These are phyloP conservation scores for Leccinum uliginosum DNA, from an alignment of 768 basidiomycete genomes.

Conservation along the genomic window DNA sequence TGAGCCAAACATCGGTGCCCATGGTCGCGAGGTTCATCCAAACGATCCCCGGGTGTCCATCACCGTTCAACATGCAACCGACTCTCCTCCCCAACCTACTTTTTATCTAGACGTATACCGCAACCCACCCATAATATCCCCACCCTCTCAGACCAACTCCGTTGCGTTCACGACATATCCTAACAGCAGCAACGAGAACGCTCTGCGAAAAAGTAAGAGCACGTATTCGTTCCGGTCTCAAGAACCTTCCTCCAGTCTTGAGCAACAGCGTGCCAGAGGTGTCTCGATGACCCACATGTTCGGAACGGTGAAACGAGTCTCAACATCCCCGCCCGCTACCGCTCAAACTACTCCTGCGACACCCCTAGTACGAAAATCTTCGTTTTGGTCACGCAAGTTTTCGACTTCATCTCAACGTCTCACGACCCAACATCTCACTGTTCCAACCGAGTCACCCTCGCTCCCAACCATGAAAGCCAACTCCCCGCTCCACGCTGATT, in stretches of 20 bases:
- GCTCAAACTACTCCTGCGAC: constrained; percentile 29
- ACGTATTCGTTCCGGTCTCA: constrained; percentile 31
- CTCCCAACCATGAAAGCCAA: constrained; percentile 40
- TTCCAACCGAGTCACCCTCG: constrained; percentile 30
- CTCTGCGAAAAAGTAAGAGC: constrained; percentile 51
- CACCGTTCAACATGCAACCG: constrained; percentile 16
- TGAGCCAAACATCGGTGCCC: not conserved
- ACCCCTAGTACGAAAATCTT: constrained; percentile 50
- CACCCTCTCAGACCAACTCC: constrained; percentile 45
- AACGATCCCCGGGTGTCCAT: constrained; percentile 12
- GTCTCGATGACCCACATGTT: constrained; percentile 51
- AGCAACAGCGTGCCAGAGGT: constrained; percentile 43
- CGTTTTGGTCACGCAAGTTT: constrained; percentile 62
- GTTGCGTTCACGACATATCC: constrained; percentile 38
- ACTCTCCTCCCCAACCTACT: constrained; percentile 47
- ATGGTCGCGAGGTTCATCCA: constrained; percentile 1
- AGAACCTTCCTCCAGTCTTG: constrained; percentile 9
- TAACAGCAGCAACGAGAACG: constrained; percentile 10
- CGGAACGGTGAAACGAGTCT: constrained; percentile 41
- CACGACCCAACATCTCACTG: constrained; percentile 21
- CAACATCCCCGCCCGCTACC: constrained; percentile 30
- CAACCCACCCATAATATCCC: constrained; percentile 40
- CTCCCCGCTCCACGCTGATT: constrained; percentile 41
- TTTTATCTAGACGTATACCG: constrained; percentile 58
- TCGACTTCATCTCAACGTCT: constrained; percentile 29